Evolutionary conservation across 345 rosid genomes (phyloP), one percentile per base, ranked within the genome.

Genomic region (Heritiera littoralis): DNA sequence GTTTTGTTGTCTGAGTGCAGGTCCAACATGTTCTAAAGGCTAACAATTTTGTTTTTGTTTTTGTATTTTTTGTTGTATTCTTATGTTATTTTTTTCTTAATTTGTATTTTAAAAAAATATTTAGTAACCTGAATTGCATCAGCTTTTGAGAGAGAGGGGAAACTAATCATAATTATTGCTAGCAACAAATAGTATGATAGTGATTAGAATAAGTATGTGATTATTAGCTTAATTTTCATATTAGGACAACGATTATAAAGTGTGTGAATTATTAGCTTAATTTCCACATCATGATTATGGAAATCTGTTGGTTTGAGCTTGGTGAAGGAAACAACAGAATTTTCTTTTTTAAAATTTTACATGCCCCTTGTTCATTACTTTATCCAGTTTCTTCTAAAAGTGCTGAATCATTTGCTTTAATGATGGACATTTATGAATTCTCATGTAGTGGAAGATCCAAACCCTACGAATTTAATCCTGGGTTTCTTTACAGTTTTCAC

Each of bases 361-460:
- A 2, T 35, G 67, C 14, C 9, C 6, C 20, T 49, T 17, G 28
- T 52, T 79, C 58, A 60, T 66, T 51, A 28, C n/a, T 41, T n/a
- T 72, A 32, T 56, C 64, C 65, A 12, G n/a, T 41, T 66, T 28
- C 38, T 60, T 46, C 4, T 45, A 10, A 49, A 9, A 15, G 20
- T 20, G 3, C 38, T 60, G 51, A 66, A 67, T 30, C n/a, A 28
- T 74, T 77, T 61, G 51, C n/a, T 65, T 82, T 55, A 59, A 15
- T 48, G 30, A 4, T 77, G 73, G 51, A 45, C 41, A 4, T 38
- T 60, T 48, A 4, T 45, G 49, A 49, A 35, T 64, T 17, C 63
- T 0, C 23, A 18, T 80, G 87, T 81, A 81, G 59, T 67, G 83
- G 85, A 85, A 83, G 86, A 86, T 86, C 87, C 74, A 87, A 86